A percentile compares a stretch with the other conserved stretches of the same genome.
Conservation (phyloP, 495 filamentous ascomycete genomes). For the Penicillium canescens region DNA sequence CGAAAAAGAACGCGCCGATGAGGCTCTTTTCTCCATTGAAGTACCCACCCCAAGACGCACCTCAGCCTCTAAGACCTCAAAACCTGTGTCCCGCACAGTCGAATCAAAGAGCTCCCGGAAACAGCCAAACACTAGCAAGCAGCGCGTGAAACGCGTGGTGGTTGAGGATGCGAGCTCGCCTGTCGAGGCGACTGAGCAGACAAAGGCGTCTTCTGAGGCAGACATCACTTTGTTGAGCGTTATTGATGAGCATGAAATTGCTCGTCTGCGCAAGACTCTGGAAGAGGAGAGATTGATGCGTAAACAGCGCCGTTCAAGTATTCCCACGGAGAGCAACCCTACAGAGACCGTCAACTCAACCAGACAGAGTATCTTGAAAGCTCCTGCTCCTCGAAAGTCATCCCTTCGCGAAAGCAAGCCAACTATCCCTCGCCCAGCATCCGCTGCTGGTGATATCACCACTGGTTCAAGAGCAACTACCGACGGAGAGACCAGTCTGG, state of each 20-base stretch:
- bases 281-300: constrained; percentile 50
- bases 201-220: constrained; percentile 29
- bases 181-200: constrained; percentile 36
- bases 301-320: constrained; percentile 41
- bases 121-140: constrained; percentile 44
- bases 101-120: constrained; percentile 26
- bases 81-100: constrained; percentile 17
- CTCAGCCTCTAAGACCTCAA: constrained; percentile 23
- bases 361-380: constrained; percentile 37
- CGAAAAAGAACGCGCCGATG: constrained; percentile 46
- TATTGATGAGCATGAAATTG: constrained; percentile 50
- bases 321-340: constrained; percentile 27
- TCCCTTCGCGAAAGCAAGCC: constrained; percentile 44
- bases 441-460: constrained; percentile 39
- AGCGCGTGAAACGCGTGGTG: constrained; percentile 46
- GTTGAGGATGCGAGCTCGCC: constrained; percentile 40
- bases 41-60: constrained; percentile 27
- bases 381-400: constrained; percentile 44
- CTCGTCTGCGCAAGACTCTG: constrained; percentile 47
- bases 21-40: constrained; percentile 46
- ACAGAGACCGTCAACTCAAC: constrained; percentile 38
- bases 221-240: constrained; percentile 49
- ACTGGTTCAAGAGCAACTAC: constrained; percentile 25
- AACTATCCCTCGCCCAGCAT: constrained; percentile 33
- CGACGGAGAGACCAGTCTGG: constrained; percentile 33